These are phyloP conservation scores for Aspergillus udagawae DNA, from an alignment of 2,329 filamentous ascomycete species.

Conservation along the genomic window DNA sequence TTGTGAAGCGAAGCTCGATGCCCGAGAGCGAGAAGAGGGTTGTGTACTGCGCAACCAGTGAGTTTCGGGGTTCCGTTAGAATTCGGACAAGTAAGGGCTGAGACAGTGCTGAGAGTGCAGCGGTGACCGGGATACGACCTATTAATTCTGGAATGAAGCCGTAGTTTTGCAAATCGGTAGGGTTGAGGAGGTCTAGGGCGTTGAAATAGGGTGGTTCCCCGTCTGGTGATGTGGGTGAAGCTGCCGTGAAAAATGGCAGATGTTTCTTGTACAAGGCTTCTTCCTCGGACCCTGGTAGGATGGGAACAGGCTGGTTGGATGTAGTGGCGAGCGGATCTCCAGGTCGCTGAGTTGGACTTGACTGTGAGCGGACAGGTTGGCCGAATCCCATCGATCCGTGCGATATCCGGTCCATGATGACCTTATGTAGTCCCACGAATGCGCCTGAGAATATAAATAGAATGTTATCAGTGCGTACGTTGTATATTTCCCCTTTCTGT, in stretches of 20 bases:
- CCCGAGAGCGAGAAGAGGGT: constrained; percentile 78
- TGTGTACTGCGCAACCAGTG: constrained; percentile 81
- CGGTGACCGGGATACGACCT: constrained; percentile 87
- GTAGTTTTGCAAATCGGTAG: constrained; percentile 74
- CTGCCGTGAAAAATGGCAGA: constrained; percentile 58
- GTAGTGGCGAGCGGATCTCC: constrained; percentile 16
- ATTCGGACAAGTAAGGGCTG: constrained; percentile 72
- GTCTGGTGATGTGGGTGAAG: constrained; percentile 40
- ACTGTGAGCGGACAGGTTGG: constrained; percentile 63
- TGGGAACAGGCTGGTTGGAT: constrained; percentile 43
- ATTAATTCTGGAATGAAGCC: constrained; percentile 95
- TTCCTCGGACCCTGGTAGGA: constrained; percentile 62
- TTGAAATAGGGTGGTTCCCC: constrained; percentile 50
- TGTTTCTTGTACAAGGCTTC: constrained; percentile 57
- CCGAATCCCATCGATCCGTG: constrained; percentile 88
- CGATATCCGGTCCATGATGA: constrained; percentile 79
- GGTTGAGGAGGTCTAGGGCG: constrained; percentile 67
- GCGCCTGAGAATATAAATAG: constrained; percentile 96
- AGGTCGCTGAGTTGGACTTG: constrained; percentile 26
- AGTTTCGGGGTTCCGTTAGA: constrained; percentile 87
- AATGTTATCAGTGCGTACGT: constrained; percentile 91
- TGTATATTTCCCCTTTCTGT: constrained; percentile 58
- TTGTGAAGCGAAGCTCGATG: constrained; percentile 77
- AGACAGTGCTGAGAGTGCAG: constrained; percentile 73
- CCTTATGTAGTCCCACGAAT: constrained; percentile 87